Evolutionary conservation across 2,329 filamentous ascomycete genomes (phyloP), one percentile per base, ranked within the genome.

Genomic region (Fusarium temperatum): DNA sequence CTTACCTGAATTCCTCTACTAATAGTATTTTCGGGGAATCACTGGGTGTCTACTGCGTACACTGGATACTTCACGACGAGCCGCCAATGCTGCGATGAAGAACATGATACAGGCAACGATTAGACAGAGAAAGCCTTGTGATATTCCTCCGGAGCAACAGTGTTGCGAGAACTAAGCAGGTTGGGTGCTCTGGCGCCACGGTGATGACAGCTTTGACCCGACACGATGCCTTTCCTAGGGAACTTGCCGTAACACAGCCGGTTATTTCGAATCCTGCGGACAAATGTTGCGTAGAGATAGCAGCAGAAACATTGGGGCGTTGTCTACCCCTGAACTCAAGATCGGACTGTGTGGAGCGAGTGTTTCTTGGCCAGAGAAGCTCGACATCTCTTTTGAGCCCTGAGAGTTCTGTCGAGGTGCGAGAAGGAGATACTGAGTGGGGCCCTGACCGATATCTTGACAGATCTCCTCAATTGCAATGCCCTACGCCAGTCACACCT

Each of bases 281-380:
- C 3, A 0, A 44, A 24, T 8, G 15, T 8, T 11, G 5, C 15
- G 15, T 12, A 0, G 41, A 4, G 4, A 17, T 0, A 44, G n/a
- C 9, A 7, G 8, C 0, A 1, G 5, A 44, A 18, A 1, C 15
- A 15, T 24, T 9, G 10, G 15, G 6, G 41, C 10, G 4, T 8
- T 44, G 5, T 6, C 10, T 1, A 18, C 6, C 24, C 41, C 14
- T 42, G 14, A 24, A 15, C n/a, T 42, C 6, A 17, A 24, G 41
- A 18, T 18, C 15, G 4, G 10, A 12, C 5, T 44, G 6, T 17
- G 1, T 6, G 15, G n/a, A 17, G 15, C 4, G 3, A 7, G 6
- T 0, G n/a, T 24, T 24, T 14, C 9, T 44, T 12, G 6, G 15
- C 10, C n/a, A 10, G n/a, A 44, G 15, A 44, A 24, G n/a, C 15